Base-by-base conservation (phyloP, 257 asterid species). In the Misopates orontium region DNA sequence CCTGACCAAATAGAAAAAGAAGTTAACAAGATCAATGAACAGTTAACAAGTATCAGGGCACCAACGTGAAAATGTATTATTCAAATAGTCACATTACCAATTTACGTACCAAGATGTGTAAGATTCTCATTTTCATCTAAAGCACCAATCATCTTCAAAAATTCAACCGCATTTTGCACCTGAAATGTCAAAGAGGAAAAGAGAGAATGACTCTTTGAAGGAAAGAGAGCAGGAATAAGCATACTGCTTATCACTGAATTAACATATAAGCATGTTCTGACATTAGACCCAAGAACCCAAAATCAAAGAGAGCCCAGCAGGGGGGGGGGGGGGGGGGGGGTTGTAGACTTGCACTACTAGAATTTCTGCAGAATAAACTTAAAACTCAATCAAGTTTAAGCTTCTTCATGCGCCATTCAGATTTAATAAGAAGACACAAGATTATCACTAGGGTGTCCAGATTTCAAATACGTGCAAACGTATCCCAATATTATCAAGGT, bases 131-230 rank as follows among this genome's bases (percentile, higher is more conserved):
- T 78, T 78, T 86, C 97, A 83, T 88, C 95, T 71, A 93, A 82
- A 48, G 99, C 96, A 60, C 95, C 97, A 71, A 93, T 87, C 97
- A 90, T 86, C 94, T 88, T 90, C 84, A 93, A 77, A 71, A 93
- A 93, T 16, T 77, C 97, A 78, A 93, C 85, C 73, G 99, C 99
- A 86, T 93, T 93, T 84, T 88, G 97, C 68, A 93, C 99, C 99
- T 93, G 88, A 73, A 69, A 76, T 39, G 31, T 62, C 50, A 40
- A 57, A 40, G 10, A 39, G 48, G 58, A 57, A 66, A 48, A 19
- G 25, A 55, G n/a, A 56, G 17, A 24, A 16, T 28, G 56, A 55
- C 24, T 54, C 66, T 63, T 16, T 52, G 15, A 28, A 56, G 53
- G 70, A 47, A 63, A 58, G 40, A 40, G 41, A 49, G 60, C 71